phyloP scores from a whole-genome alignment of 1,139 yeast genomes.

The Taphrina flavorubra region DNA sequence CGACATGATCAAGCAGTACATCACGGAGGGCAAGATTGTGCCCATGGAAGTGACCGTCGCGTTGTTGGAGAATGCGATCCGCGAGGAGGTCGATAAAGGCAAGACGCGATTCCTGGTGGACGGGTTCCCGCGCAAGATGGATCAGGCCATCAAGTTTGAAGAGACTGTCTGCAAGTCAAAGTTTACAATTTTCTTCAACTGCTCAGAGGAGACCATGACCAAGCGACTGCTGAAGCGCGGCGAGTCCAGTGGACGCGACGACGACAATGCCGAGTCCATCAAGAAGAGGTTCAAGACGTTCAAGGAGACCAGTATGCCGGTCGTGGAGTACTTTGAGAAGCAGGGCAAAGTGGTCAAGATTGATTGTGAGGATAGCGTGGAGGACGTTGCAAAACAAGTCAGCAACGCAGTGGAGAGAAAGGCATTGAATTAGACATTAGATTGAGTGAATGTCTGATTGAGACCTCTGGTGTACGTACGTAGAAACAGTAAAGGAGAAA shows the following conservation, averaged over 20 bases:
- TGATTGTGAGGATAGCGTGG: constrained; percentile 78
- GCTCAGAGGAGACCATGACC: constrained; percentile 90
- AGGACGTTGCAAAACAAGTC: constrained; percentile 75
- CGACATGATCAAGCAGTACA: constrained; percentile 78
- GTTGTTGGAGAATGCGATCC: constrained; percentile 77
- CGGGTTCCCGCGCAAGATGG: constrained; percentile 98
- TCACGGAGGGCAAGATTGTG: constrained; percentile 86
- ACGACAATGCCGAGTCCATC: constrained; percentile 90
- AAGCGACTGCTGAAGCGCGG: constrained; percentile 86
- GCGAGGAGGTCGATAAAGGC: constrained; percentile 58
- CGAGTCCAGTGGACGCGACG: constrained; percentile 90
- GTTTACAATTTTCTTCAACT: constrained; percentile 87
- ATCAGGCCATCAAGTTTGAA: constrained; percentile 92
- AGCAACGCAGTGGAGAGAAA: constrained; percentile 62
- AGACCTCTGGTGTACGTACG: too few species aligned
- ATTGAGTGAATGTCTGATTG: not conserved
- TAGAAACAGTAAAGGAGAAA: too few species aligned
- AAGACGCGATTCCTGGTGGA: constrained; percentile 75
- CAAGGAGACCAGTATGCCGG: constrained; percentile 91
- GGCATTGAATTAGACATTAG: constrained; percentile 17
- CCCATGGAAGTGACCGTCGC: constrained; percentile 96
- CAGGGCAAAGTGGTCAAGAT: constrained; percentile 79
- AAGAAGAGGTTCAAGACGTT: constrained; percentile 86
- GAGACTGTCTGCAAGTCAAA: constrained; percentile 64
- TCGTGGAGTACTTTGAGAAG: constrained; percentile 78